Base-by-base conservation (phyloP, 768 basidiomycete species). In the Rhodotorula sphaerocarpa region DNA sequence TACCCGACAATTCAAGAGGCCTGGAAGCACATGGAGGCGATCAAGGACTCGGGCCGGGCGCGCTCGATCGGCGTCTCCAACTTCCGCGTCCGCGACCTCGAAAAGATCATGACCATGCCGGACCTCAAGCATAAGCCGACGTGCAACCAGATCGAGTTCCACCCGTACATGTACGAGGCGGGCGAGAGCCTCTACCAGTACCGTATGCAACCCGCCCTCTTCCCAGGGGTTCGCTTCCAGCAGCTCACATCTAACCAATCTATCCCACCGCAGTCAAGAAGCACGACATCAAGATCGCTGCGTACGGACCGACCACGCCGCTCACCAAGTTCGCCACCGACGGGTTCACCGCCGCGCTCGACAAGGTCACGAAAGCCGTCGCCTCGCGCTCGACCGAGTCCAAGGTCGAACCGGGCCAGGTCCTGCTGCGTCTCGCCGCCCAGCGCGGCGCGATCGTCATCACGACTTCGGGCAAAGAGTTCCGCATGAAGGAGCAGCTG, bases 11-110 rank as follows among this genome's bases (percentile, higher is more conserved):
- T 68, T 48, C 28, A 59, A 39, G 59, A 65, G 3, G 48, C 54
- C 1, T 64, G 68, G 46, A 43, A 55, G 50, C 80, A 76, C 9
- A 80, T 86, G 80, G 84, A 86, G 70, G 80, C 79, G 44, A 75
- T 82, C 42, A 77, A 82, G 69, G 70, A 70, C 27, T 79, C 77
- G 59, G 81, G 81, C 5, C 70, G 78, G 34, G 73, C 77, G 42
- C 75, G 72, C 57, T 73, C 72, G 20, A 77, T 79, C 63, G 78
- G 78, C 4, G 75, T 79, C 3, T 74, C 73, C 33, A 79, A 78
- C 70, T 78, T 73, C 58, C 69, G 75, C 4, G 50, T 75, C 30
- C 69, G 70, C 28, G 75, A 79, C 65, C 56, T 78, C 31, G 62
- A 75, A 39, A 71, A 72, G 56, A 31, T 77, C 41, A 57, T 74